These are phyloP conservation scores for Lichtheimia ornata DNA, from an alignment of 371 early-diverging fungal species.

Conservation along the genomic window DNA sequence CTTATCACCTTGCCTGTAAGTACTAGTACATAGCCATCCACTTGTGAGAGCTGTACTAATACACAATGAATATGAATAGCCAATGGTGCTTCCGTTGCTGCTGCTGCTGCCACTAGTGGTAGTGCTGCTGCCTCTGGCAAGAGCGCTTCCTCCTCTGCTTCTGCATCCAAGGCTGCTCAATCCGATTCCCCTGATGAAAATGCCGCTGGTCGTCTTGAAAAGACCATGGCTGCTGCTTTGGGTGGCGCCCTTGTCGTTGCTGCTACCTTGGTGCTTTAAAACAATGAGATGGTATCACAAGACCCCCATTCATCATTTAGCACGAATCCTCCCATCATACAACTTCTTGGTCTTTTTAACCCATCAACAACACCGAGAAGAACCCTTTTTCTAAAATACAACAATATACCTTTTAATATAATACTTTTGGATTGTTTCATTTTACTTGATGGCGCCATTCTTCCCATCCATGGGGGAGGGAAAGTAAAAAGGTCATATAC, in stretches of 20 bases:
- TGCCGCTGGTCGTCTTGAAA: conserved; percentile 16
- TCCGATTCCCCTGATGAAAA: conserved; percentile 13
- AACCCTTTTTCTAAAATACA: too few species aligned
- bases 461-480: too few species aligned
- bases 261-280: conserved; percentile 36
- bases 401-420: too few species aligned
- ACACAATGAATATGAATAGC: conserved; percentile 5
- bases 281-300: too few species aligned
- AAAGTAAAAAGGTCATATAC: too few species aligned
- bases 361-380: too few species aligned
- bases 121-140: conserved; percentile 19
- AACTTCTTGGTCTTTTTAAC: too few species aligned
- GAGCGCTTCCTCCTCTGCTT: conserved; percentile 18
- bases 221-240: conserved; percentile 25
- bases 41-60: too few species aligned
- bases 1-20: conserved; percentile 36
- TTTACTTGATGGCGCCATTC: too few species aligned
- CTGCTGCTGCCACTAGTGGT: conserved; percentile 17
- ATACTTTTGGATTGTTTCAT: too few species aligned
- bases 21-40: too few species aligned
- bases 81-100: conserved; percentile 12
- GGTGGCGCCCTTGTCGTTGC: conserved; percentile 43
- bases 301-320: neutral
- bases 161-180: conserved; percentile 20
- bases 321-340: conserved; percentile 1